These are phyloP conservation scores for Botryotinia globosa DNA, from an alignment of 2,329 filamentous ascomycete genomes.

Conservation along the genomic window DNA sequence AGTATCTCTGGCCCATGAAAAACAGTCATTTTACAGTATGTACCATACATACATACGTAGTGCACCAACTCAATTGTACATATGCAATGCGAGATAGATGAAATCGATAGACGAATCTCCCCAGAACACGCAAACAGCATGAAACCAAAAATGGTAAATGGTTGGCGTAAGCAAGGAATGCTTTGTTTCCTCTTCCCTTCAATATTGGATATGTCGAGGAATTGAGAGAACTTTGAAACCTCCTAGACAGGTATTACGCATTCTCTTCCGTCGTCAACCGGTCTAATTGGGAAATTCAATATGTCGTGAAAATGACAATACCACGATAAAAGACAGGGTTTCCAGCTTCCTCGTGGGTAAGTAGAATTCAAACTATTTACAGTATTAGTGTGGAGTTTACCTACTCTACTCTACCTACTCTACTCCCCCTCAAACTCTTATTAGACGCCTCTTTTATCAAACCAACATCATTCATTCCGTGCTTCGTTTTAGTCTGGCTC, in stretches of 20 bases:
- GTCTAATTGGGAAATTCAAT: not conserved
- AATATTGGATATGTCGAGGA: not conserved
- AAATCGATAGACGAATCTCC: constrained; percentile 7
- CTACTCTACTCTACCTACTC: not conserved
- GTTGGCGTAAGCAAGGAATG: constrained; percentile 13
- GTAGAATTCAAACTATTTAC: not conserved
- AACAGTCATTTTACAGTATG: not conserved
- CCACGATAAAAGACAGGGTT: not conserved
- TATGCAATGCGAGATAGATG: constrained; percentile 10
- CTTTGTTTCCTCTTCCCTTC: constrained; percentile 3
- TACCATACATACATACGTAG: not conserved
- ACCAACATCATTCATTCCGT: not conserved
- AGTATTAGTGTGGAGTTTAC: not conserved
- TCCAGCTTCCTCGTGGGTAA: not conserved
- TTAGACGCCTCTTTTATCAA: not conserved
- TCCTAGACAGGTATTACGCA: not conserved
- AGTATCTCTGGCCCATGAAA: not conserved
- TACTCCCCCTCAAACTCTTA: no score
- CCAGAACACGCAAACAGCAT: constrained; percentile 13
- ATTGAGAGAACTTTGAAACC: not conserved
- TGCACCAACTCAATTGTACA: constrained; percentile 5
- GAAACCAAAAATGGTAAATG: not conserved
- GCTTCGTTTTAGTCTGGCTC: not conserved
- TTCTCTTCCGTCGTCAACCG: not conserved
- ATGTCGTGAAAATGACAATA: not conserved